Evolutionary conservation across 805 yeast genomes (phyloP), one percentile per base, ranked within the genome.

Genomic region (Hanseniaspora lachancei): DNA sequence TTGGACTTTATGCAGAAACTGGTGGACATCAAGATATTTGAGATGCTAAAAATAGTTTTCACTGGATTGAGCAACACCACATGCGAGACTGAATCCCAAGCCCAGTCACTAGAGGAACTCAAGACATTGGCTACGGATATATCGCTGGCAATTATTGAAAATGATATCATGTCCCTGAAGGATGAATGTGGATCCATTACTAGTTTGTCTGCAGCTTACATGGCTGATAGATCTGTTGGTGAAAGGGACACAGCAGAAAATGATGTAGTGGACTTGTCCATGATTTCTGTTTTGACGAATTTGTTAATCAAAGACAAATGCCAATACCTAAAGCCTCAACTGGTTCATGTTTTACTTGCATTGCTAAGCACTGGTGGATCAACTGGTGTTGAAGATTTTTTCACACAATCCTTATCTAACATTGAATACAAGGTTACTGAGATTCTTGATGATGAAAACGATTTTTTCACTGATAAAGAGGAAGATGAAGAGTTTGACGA

Each of bases 331-430:
- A 82, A 84, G 63, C 79, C 85, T 7, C 96, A 89, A 66, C 84
- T 89, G 0, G 81, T 78, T 59, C 96, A 89, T 68, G 95, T 96
- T 0, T 68, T 89, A 49, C 82, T 82, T 64, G 80, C 82, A 1
- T 68, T 89, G 36, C 71, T 89, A 15, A 89, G 85, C 63, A 82
- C 86, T 1, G 69, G 66, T 43, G 70, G 69, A 7, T 67, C 66
- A 48, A 48, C 65, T 24, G 63, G 63, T 10, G 60, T 55, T 47
- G 49, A 34, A 21, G 44, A 55, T 23, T 53, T 57, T n/a, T 49
- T 50, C 32, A 29, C 54, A 32, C 54, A 39, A 18, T 27, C 49
- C 3, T 36, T 24, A 24, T 48, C 43, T 27, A 57, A 41, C 41
- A 46, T 46, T 24, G 58, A 50, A 9, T 49, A 39, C 47, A 48